Conservation (phyloP, 73 alveolate genomes). For the Paramecium biaurelia region DNA sequence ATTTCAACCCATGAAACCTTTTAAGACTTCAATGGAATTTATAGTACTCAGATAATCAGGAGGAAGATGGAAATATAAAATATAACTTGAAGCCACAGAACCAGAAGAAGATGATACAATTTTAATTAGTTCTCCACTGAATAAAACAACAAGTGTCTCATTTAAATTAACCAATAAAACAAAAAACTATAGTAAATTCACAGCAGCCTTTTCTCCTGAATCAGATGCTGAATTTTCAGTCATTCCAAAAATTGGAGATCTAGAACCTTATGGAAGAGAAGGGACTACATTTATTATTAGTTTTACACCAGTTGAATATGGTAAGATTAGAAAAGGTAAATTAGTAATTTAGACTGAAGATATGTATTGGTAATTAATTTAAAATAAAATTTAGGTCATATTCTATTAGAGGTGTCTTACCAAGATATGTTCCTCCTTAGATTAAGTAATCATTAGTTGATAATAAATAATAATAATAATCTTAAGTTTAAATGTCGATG, state of each 20-base stretch:
- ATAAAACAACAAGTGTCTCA: conserved; percentile 89
- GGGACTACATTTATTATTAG: conserved; percentile 95
- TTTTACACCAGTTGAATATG: conserved; percentile 97
- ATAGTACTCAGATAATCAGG: conserved; percentile 91
- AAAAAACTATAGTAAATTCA: conserved; percentile 91
- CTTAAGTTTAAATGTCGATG: neutral
- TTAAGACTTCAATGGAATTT: conserved; percentile 91
- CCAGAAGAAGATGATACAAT: conserved; percentile 98
- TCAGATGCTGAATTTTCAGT: conserved; percentile 94
- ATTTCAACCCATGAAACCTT: conserved; percentile 96
- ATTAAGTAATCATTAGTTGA: conserved; percentile 51
- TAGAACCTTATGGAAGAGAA: conserved; percentile 90
- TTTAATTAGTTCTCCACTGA: conserved; percentile 88
- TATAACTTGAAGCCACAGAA: conserved; percentile 92
- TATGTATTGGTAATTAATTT: conserved; percentile 84
- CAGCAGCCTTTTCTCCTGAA: conserved; percentile 96
- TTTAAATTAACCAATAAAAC: conserved; percentile 92
- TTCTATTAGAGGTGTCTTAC: conserved; percentile 52
- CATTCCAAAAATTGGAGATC: conserved; percentile 90
- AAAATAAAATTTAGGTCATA: conserved; percentile 20
- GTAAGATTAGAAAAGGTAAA: conserved; percentile 93
- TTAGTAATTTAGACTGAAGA: conserved; percentile 96
- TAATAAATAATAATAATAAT: conserved; percentile 21
- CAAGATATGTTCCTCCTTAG: conserved; percentile 58
- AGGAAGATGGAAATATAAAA: conserved; percentile 98